A percentile compares a stretch with the other conserved stretches of the same genome.
Evolutionary conservation across 2,329 filamentous ascomycete species (phyloP).

Genomic region (Venturia nashicola): DNA sequence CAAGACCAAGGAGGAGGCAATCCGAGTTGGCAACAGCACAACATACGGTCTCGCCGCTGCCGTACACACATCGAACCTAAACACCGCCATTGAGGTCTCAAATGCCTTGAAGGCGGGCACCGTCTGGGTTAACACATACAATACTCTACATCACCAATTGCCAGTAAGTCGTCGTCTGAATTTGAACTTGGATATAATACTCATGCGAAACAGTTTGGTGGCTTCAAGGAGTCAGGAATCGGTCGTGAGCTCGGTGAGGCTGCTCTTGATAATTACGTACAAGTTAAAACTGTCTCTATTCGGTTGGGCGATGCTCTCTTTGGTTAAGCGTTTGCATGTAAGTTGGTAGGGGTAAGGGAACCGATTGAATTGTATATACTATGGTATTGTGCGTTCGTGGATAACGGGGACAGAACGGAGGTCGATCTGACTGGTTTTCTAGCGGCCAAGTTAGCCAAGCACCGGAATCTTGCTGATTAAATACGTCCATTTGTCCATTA

Average conservation of each 20-base stretch:
- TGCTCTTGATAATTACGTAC: slow-evolving; percentile 34
- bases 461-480: no score
- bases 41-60: slow-evolving; percentile 67
- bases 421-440: no score
- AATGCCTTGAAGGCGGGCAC: slow-evolving; percentile 59
- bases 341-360: not conserved
- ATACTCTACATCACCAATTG: slow-evolving; percentile 56
- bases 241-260: slow-evolving; percentile 39
- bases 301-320: slow-evolving; percentile 38
- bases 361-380: not conserved
- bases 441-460: no score
- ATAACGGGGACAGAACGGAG: no score
- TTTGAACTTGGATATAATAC: not conserved
- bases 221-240: slow-evolving; percentile 37
- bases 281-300: slow-evolving; percentile 33
- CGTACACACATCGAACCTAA: slow-evolving; percentile 65
- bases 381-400: not conserved
- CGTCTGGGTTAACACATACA: slow-evolving; percentile 59
- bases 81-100: slow-evolving; percentile 66
- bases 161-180: slow-evolving; percentile 19
- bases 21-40: slow-evolving; percentile 59
- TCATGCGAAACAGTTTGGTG: slow-evolving; percentile 26
- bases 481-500: no score
- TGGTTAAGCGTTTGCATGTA: slow-evolving; percentile 8
- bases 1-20: slow-evolving; percentile 59